A percentile compares a stretch with the other conserved stretches of the same genome.
Evolutionary conservation across 345 rosid genomes (phyloP).

Genomic region (Populus ilicifolia): DNA sequence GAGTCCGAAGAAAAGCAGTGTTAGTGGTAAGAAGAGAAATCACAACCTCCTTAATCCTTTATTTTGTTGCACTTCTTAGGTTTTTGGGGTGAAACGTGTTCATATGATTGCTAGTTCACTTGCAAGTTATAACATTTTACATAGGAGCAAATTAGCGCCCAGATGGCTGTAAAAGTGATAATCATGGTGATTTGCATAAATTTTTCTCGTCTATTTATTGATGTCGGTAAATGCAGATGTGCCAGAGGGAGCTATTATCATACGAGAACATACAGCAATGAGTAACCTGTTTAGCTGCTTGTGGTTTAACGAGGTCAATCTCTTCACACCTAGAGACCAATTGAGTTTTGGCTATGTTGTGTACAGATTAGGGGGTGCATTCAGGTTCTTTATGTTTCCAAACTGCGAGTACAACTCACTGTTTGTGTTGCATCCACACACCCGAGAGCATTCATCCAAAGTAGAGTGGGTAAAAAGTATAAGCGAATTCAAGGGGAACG

Average conservation of each 20-base stretch:
- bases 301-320: slow-evolving; percentile 98
- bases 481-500: slow-evolving; percentile 68
- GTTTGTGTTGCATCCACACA: slow-evolving; percentile 81
- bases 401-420: slow-evolving; percentile 91
- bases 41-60: neutral
- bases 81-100: neutral
- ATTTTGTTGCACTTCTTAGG: neutral
- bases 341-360: slow-evolving; percentile 88
- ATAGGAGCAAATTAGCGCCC: neutral
- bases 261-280: slow-evolving; percentile 76
- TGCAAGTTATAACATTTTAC: neutral
- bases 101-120: neutral
- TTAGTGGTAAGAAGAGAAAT: slow-evolving; percentile 55
- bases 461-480: slow-evolving; percentile 89
- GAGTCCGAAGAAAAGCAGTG: slow-evolving; percentile 64
- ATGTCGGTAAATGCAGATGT: slow-evolving; percentile 63
- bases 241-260: slow-evolving; percentile 94
- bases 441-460: slow-evolving; percentile 91
- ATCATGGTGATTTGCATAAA: neutral
- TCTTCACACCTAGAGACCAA: slow-evolving; percentile 97
- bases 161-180: neutral
- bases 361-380: slow-evolving; percentile 58
- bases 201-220: neutral
- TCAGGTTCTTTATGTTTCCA: slow-evolving; percentile 82
- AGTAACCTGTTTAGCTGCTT: slow-evolving; percentile 82